These are phyloP conservation scores for Nannochloris sp. DNA, from an alignment of 139 green algal species.

Conservation along the genomic window DNA sequence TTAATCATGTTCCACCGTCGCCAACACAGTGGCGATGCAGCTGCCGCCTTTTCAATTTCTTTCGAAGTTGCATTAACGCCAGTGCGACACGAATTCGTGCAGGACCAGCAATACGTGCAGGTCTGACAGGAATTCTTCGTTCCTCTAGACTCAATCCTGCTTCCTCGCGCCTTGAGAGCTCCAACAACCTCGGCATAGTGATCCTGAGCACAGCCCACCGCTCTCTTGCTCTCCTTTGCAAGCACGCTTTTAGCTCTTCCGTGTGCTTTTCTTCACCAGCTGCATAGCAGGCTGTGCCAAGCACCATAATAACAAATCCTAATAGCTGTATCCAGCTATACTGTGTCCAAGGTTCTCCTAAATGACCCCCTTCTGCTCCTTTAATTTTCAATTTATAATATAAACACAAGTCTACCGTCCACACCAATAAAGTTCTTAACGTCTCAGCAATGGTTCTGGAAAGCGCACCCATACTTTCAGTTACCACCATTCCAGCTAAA, in stretches of 20 bases:
- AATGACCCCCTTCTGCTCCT: too few species aligned
- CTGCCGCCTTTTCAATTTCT: too few species aligned
- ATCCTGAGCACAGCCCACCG: not conserved
- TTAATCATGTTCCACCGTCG: too few species aligned
- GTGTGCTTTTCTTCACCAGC: not conserved
- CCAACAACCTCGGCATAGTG: not conserved
- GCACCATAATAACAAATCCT: not conserved
- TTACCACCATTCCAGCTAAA: not conserved
- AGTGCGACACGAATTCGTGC: not conserved
- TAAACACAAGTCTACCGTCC: not conserved
- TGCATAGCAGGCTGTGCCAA: not conserved
- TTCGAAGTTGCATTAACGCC: not conserved
- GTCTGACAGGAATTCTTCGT: not conserved
- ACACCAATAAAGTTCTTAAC: not conserved
- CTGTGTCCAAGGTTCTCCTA: not conserved
- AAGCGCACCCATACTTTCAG: not conserved
- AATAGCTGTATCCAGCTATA: not conserved
- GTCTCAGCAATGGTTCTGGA: not conserved
- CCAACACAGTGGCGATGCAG: too few species aligned
- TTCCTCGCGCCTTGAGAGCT: not conserved
- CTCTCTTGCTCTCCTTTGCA: not conserved
- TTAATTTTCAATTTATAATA: too few species aligned
- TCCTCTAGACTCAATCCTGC: not conserved
- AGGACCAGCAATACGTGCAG: not conserved
- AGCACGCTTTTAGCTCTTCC: not conserved